These are phyloP conservation scores for Malus hybrid DNA, from an alignment of 331 rosid genomes.

Conservation along the genomic window DNA sequence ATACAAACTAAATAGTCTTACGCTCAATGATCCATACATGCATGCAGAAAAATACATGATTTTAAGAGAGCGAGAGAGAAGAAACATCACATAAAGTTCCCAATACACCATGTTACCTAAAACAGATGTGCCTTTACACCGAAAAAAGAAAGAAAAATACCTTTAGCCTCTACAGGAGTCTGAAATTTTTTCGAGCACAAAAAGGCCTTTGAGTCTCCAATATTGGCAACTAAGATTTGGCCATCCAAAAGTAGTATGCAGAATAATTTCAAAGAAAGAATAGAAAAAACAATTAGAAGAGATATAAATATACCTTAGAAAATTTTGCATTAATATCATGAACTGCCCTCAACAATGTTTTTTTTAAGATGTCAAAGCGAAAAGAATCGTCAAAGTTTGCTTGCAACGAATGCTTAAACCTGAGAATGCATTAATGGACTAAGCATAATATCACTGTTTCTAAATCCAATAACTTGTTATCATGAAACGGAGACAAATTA, in stretches of 20 bases:
- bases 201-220: conserved; percentile 92
- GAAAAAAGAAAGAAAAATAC: conserved; percentile 16
- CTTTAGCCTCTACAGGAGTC: conserved; percentile 79
- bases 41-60: background rate
- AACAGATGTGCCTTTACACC: too few species aligned
- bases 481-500: too few species aligned
- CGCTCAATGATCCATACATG: background rate
- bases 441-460: background rate
- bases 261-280: conserved; percentile 3
- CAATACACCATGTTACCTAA: background rate
- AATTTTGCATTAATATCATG: conserved; percentile 74
- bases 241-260: conserved; percentile 58
- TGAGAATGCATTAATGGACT: conserved; percentile 27
- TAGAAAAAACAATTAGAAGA: conserved; percentile 18
- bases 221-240: conserved; percentile 78
- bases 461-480: too few species aligned
- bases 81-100: background rate
- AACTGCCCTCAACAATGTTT: conserved; percentile 80
- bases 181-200: conserved; percentile 76
- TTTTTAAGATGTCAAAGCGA: conserved; percentile 83
- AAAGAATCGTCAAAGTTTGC: conserved; percentile 49
- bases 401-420: conserved; percentile 55
- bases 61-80: background rate
- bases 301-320: conserved; percentile 43
- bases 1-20: conserved; percentile 1